Percentiles rank a stretch among this genome's conserved stretches.
These are phyloP conservation scores for Phaeosphaeriaceae sp. DNA, from an alignment of 2,329 filamentous ascomycete species.

Conservation along the genomic window DNA sequence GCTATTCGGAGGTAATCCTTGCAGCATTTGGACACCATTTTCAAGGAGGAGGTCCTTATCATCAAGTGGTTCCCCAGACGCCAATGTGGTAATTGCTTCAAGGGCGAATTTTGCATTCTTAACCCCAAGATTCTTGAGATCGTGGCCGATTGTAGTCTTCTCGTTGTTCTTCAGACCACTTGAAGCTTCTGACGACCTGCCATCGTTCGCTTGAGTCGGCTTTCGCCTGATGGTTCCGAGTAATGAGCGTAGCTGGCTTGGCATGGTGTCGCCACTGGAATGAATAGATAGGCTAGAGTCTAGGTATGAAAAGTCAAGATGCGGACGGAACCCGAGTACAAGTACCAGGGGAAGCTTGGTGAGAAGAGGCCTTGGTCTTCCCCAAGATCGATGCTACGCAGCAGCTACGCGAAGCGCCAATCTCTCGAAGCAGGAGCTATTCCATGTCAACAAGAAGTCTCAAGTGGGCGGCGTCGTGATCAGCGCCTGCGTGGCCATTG, in stretches of 20 bases:
- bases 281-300: neutral
- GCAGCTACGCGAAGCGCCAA: conserved; percentile 10
- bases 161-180: conserved; percentile 27
- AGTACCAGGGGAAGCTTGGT: conserved; percentile 3
- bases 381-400: neutral
- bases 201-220: conserved; percentile 57
- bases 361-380: neutral
- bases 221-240: conserved; percentile 56
- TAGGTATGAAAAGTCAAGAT: neutral
- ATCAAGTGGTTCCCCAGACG: conserved; percentile 70
- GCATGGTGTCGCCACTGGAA: conserved; percentile 19
- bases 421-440: conserved; percentile 12
- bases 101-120: conserved; percentile 50
- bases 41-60: conserved; percentile 60
- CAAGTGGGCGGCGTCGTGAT: conserved; percentile 9
- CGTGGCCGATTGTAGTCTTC: conserved; percentile 50
- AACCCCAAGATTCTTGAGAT: conserved; percentile 64
- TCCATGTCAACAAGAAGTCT: conserved; percentile 3
- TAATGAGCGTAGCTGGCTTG: conserved; percentile 50
- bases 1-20: conserved; percentile 58
- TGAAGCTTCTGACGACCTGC: conserved; percentile 46
- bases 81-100: conserved; percentile 69
- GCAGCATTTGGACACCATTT: conserved; percentile 61
- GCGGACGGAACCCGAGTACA: neutral
- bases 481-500: conserved; percentile 11